Conservation (phyloP, 192 early-diverging fungal species). For the Rhizophagus sp. region DNA sequence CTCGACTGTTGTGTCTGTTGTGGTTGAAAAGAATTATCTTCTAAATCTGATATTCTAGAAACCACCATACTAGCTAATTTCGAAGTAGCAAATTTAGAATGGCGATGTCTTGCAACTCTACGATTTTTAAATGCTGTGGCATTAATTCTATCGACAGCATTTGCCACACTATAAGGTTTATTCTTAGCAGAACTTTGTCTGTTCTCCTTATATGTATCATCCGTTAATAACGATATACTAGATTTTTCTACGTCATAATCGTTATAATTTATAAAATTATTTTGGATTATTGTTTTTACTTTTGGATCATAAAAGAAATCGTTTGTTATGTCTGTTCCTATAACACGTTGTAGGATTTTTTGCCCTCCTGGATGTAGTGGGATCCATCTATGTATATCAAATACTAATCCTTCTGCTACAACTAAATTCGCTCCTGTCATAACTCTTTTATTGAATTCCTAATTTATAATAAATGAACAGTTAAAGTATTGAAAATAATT, state of each 20-base stretch:
- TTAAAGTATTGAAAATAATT: not conserved
- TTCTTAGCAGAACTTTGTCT: not conserved
- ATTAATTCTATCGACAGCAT: constrained; percentile 2
- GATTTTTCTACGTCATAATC: not conserved
- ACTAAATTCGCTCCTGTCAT: constrained; percentile 17
- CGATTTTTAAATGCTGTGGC: not conserved
- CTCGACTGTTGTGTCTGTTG: not conserved
- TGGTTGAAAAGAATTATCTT: too few relatives aligned
- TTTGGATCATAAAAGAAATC: constrained; percentile 4
- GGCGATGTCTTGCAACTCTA: constrained; percentile 8
- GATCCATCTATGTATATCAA: constrained; percentile 29
- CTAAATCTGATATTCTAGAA: not conserved
- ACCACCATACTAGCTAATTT: constrained; percentile 12
- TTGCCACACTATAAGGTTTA: not conserved
- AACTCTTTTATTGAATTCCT: constrained; percentile 11
- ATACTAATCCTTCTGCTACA: constrained; percentile 20
- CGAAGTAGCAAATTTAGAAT: constrained; percentile 17
- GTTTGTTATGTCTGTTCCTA: constrained; percentile 20
- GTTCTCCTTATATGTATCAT: not conserved
- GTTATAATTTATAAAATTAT: not conserved
- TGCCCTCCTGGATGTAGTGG: constrained; percentile 19
- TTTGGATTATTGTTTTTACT: not conserved
- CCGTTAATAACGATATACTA: not conserved
- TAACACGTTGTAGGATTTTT: constrained; percentile 25
- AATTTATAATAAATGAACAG: not conserved